Base-by-base conservation (phyloP, 169 alveolate species). In the Prorocentrum cordatum region DNA sequence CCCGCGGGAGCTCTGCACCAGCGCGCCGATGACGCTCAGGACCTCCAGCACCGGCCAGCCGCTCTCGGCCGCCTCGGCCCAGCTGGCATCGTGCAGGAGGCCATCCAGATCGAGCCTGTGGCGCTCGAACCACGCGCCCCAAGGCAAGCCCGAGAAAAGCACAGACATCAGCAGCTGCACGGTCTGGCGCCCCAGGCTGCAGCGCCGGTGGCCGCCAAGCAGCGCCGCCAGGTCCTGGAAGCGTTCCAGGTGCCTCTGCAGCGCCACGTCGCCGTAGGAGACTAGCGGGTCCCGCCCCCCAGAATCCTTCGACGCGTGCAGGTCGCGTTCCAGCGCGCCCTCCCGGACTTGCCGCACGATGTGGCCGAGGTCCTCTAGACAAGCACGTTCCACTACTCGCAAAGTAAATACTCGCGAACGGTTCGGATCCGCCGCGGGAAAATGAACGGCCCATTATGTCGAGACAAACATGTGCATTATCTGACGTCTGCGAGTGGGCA, bases 221-320 rank as follows among this genome's bases (percentile, higher is more conserved):
- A 9, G 59, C 26, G 59, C 59, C 26, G 26, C 61, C 61, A 12
- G 24, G 24, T 18, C 42, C 73, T 77, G 88, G 45, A 77, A 45
- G 14, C 88, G 88, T 35, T 77, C 88, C 75, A 77, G 20, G 31
- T 77, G 88, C 18, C 88, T 72, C 62, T 77, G 88, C 32, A 77
- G 88, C 73, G 54, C 75, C 20, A 77, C 88, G 14, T 77, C 88
- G 26, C 88, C 88, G 32, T 77, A 77, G 88, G 88, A 77, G 42
- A 77, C 88, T 14, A 73, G 75, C 1, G 88, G 88, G 29, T 77
- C 88, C 26, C 88, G 73, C 14, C 88, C 88, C 22, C 59, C 59
- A 64, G 88, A 77, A 45, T 22, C 88, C 88, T 77, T 77, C 47
- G 88, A 42, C 9, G 88, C 88, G 27, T 77, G 88, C 3, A 77